Conservation (phyloP, 2,329 filamentous ascomycete genomes). For the Verticillium zaregamsianum region DNA sequence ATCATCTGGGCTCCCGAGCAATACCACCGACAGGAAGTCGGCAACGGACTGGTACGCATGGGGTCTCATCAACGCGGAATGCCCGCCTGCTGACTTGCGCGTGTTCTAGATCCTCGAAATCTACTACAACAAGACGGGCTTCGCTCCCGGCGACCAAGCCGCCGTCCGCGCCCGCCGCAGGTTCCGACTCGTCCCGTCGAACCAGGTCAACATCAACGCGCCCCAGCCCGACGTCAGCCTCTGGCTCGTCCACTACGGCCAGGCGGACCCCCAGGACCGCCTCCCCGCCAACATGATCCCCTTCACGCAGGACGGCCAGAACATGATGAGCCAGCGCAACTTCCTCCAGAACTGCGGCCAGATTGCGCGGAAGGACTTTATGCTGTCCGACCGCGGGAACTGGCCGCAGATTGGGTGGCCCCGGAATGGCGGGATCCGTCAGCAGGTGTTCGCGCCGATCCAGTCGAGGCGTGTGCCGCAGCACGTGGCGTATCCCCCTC, state of each 20-base stretch:
- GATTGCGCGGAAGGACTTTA: slow-evolving; percentile 87
- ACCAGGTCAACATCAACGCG: slow-evolving; percentile 63
- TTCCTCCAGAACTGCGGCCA: slow-evolving; percentile 73
- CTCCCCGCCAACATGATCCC: slow-evolving; percentile 66
- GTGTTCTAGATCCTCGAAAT: slow-evolving; percentile 74
- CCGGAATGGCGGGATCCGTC: slow-evolving; percentile 32
- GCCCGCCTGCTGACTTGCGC: background rate
- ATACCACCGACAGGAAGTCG: slow-evolving; percentile 68
- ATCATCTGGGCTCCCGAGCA: slow-evolving; percentile 85
- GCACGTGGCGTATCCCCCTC: slow-evolving; percentile 58
- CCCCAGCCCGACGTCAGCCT: slow-evolving; percentile 74
- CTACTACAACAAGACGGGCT: slow-evolving; percentile 77
- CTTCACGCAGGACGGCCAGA: slow-evolving; percentile 56
- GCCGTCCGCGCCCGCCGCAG: slow-evolving; percentile 77
- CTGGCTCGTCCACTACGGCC: slow-evolving; percentile 89
- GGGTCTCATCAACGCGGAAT: slow-evolving; percentile 2
- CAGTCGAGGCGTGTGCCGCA: slow-evolving; percentile 49
- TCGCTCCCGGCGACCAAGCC: slow-evolving; percentile 68
- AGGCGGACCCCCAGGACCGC: slow-evolving; percentile 68
- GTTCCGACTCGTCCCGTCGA: slow-evolving; percentile 76
- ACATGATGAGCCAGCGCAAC: slow-evolving; percentile 55
- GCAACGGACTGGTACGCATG: slow-evolving; percentile 51
- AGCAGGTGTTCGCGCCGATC: slow-evolving; percentile 44
- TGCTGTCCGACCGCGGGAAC: slow-evolving; percentile 82
- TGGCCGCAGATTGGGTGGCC: slow-evolving; percentile 84